Conservation (phyloP, 2,329 filamentous ascomycete species). For the Parafenestella ontariensis region DNA sequence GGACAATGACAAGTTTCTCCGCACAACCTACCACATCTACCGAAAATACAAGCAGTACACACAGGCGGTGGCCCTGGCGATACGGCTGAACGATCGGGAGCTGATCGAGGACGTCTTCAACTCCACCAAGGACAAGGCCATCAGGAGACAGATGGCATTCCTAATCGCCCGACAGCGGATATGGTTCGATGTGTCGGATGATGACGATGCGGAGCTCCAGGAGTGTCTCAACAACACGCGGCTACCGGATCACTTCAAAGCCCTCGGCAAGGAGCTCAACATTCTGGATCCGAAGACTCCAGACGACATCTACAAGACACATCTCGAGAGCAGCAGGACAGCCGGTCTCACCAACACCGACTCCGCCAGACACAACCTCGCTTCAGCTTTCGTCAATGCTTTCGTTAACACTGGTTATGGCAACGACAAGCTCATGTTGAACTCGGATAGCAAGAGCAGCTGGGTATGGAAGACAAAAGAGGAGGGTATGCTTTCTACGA, state of each 20-base stretch:
- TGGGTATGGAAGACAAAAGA: constrained; percentile 99
- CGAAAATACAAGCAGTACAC: constrained; percentile 90
- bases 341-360: constrained; percentile 94
- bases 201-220: constrained; percentile 75
- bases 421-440: constrained; percentile 97
- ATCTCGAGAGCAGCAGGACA: constrained; percentile 92
- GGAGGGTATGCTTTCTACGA: constrained; percentile 95
- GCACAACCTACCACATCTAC: constrained; percentile 92
- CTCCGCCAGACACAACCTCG: constrained; percentile 93
- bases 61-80: constrained; percentile 92
- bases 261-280: constrained; percentile 92
- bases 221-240: constrained; percentile 89
- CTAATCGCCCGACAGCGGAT: constrained; percentile 91
- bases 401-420: constrained; percentile 97
- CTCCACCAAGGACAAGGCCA: constrained; percentile 76
- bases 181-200: constrained; percentile 73
- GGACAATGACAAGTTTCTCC: constrained; percentile 94
- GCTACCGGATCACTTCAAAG: constrained; percentile 90
- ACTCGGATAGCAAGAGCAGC: constrained; percentile 79
- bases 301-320: constrained; percentile 99
- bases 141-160: constrained; percentile 95
- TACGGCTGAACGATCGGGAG: constrained; percentile 85
- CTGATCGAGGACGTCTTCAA: constrained; percentile 85
- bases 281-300: constrained; percentile 96
- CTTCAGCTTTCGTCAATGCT: constrained; percentile 93